Conservation (phyloP, 352 stramenopile genomes). For the Blastocystis sp. region DNA sequence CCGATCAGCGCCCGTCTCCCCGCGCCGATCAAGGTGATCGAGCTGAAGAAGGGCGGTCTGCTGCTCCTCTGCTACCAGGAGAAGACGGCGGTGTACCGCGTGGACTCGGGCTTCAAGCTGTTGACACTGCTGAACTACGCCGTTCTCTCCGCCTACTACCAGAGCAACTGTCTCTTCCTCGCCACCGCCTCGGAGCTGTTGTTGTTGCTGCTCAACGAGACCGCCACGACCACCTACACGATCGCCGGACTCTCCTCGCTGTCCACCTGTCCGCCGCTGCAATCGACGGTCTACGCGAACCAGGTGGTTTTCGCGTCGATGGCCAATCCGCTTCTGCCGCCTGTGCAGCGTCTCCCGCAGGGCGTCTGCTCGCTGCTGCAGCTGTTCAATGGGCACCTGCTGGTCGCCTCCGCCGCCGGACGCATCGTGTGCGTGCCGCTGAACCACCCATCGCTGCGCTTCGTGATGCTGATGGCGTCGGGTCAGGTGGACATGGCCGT, state of each 20-base stretch:
- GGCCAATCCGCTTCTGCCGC: neutral
- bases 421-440: neutral
- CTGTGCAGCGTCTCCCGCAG: neutral
- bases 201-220: neutral
- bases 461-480: conserved; percentile 27
- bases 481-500: conserved; percentile 33
- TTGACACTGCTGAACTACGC: neutral
- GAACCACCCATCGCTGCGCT: conserved; percentile 36
- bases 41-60: neutral
- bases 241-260: neutral
- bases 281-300: neutral
- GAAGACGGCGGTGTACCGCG: neutral
- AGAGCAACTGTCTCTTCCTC: conserved; percentile 1
- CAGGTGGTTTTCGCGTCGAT: neutral
- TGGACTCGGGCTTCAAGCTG: neutral
- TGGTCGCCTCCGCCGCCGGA: neutral
- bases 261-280: neutral
- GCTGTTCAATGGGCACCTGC: conserved; percentile 27
- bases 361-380: neutral
- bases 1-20: neutral
- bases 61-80: conserved; percentile 17
- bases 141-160: neutral
- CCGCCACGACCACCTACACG: neutral
- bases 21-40: neutral
- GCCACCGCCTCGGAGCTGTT: neutral